Conservation (phyloP, 2,329 filamentous ascomycete genomes). For the Seiridium unicorne region DNA sequence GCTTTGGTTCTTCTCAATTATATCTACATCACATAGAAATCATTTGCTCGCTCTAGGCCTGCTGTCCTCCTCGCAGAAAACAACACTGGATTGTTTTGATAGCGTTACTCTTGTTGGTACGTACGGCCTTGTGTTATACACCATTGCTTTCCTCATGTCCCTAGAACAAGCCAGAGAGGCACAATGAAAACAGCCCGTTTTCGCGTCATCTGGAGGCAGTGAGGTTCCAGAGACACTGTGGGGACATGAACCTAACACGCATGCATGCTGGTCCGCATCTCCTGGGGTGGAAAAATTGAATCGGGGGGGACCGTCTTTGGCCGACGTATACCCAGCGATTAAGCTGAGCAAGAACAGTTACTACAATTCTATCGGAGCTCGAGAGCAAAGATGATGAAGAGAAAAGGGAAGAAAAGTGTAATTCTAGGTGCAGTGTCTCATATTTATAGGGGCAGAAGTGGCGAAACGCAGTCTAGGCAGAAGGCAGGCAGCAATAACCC, state of each 20-base stretch:
- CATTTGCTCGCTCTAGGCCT: too few species aligned
- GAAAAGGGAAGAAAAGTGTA: neutral
- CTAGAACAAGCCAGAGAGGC: neutral
- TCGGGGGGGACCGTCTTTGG: too few species aligned
- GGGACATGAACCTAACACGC: neutral
- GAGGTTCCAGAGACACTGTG: neutral
- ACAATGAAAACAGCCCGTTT: neutral
- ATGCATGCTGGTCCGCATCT: neutral
- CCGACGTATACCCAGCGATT: too few species aligned
- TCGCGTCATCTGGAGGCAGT: neutral
- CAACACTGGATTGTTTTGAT: too few species aligned
- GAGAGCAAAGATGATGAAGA: neutral
- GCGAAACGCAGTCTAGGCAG: neutral
- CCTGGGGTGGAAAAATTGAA: neutral
- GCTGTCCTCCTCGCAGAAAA: too few species aligned
- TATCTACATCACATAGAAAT: too few species aligned
- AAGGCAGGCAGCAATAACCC: neutral
- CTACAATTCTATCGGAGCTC: too few species aligned
- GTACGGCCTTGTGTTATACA: too few species aligned
- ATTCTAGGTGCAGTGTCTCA: neutral
- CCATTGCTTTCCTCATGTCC: neutral
- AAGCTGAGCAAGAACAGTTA: too few species aligned
- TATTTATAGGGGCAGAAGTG: neutral
- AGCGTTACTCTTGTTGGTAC: too few species aligned
- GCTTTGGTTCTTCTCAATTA: too few species aligned